These are phyloP conservation scores for Linderina pennispora DNA, from an alignment of 192 early-diverging fungal genomes.

Conservation along the genomic window DNA sequence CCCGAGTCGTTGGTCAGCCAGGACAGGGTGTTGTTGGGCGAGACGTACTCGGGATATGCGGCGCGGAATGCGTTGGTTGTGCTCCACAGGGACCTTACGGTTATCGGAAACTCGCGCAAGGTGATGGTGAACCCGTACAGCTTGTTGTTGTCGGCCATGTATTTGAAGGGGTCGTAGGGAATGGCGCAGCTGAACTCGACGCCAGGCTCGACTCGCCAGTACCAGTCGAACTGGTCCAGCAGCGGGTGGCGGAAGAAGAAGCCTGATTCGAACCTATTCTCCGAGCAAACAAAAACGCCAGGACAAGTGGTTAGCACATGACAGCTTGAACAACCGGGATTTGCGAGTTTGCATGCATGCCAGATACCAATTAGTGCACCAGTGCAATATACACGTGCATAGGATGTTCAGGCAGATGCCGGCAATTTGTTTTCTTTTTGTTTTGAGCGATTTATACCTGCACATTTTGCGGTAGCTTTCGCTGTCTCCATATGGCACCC, in stretches of 20 bases:
- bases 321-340: too few relatives aligned
- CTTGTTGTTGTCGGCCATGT: slow-evolving; percentile 66
- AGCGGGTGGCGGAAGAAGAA: slow-evolving; percentile 68
- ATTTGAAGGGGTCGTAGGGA: slow-evolving; percentile 70
- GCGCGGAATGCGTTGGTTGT: slow-evolving; percentile 43
- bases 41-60: slow-evolving; percentile 12
- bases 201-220: slow-evolving; percentile 81
- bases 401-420: too few relatives aligned
- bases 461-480: slow-evolving; percentile 68
- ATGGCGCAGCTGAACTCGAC: slow-evolving; percentile 70
- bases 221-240: slow-evolving; percentile 64
- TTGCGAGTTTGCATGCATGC: too few relatives aligned
- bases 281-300: too few relatives aligned
- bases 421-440: too few relatives aligned
- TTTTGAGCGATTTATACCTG: too few relatives aligned
- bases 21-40: slow-evolving; percentile 46
- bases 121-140: slow-evolving; percentile 63
- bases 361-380: too few relatives aligned
- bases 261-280: slow-evolving; percentile 62
- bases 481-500: slow-evolving; percentile 55
- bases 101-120: slow-evolving; percentile 49
- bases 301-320: too few relatives aligned
- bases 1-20: slow-evolving; percentile 29
- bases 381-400: too few relatives aligned
- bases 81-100: slow-evolving; percentile 53